These are phyloP conservation scores for Chlorella sorokiniana DNA, from an alignment of 139 green algal genomes.

Conservation along the genomic window DNA sequence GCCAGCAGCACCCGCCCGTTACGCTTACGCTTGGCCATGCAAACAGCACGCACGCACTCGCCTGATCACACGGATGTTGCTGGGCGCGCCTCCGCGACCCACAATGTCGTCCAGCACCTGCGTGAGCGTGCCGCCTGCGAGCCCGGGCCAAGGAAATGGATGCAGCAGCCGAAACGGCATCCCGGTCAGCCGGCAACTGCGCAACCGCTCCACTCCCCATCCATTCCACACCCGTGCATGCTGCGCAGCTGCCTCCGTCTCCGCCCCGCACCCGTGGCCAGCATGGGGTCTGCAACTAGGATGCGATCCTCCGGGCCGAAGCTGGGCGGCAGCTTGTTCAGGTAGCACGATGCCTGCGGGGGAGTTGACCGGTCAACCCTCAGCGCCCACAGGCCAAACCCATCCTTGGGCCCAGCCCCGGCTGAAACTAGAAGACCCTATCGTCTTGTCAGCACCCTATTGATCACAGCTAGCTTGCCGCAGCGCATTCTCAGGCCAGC, in stretches of 20 bases:
- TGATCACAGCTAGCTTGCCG: too few relatives aligned
- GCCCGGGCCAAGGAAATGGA: too few relatives aligned
- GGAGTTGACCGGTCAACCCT: not conserved
- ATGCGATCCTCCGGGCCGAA: constrained; percentile 78
- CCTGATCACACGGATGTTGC: constrained; percentile 81
- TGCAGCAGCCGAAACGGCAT: too few relatives aligned
- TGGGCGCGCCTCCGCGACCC: constrained; percentile 63
- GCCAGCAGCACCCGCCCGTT: not conserved
- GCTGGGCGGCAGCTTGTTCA: constrained; percentile 91
- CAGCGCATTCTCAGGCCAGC: not conserved
- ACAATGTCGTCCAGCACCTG: constrained; percentile 82
- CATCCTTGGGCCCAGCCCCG: too few relatives aligned
- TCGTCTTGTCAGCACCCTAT: too few relatives aligned
- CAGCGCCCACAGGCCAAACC: too few relatives aligned
- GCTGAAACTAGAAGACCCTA: too few relatives aligned
- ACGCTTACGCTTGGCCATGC: not conserved
- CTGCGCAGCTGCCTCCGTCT: not conserved
- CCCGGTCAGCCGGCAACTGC: too few relatives aligned
- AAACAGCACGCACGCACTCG: not conserved
- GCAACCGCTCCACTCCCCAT: not conserved
- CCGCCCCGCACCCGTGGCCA: constrained; percentile 77
- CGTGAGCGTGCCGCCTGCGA: constrained; percentile 78
- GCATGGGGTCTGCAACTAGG: constrained; percentile 88
- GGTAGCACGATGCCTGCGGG: constrained; percentile 79
- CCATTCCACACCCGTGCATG: too few relatives aligned